Percentiles rank a stretch among this genome's conserved stretches.
Evolutionary conservation across 768 basidiomycete species (phyloP).

Genomic region (Agrocybe chaxingu): DNA sequence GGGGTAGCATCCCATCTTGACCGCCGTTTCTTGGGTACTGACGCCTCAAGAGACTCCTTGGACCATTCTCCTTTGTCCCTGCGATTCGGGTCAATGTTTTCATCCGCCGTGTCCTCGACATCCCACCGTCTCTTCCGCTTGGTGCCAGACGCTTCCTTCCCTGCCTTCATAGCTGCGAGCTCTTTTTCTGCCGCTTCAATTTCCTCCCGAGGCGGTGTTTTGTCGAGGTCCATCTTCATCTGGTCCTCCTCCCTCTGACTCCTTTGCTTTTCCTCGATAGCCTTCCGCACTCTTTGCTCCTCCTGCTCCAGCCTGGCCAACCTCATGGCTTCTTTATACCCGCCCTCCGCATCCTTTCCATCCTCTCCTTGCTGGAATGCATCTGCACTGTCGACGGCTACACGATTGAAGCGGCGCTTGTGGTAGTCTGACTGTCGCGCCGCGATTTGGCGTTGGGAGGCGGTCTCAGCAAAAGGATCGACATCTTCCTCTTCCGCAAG

Average conservation of each 20-base stretch:
- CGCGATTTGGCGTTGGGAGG: constrained; percentile 90
- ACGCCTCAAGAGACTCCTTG: constrained; percentile 68
- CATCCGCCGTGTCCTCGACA: constrained; percentile 56
- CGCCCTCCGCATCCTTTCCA: constrained; percentile 72
- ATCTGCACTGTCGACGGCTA: constrained; percentile 77
- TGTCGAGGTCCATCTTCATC: constrained; percentile 86
- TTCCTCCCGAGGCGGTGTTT: constrained; percentile 84
- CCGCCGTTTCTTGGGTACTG: constrained; percentile 85
- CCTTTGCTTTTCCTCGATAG: constrained; percentile 88
- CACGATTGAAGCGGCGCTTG: constrained; percentile 83
- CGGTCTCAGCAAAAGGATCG: constrained; percentile 91
- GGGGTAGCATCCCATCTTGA: constrained; percentile 97
- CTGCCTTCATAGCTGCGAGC: constrained; percentile 45
- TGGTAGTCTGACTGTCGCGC: constrained; percentile 94
- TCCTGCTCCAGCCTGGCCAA: constrained; percentile 89
- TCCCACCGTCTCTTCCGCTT: constrained; percentile 87
- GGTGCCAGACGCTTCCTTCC: constrained; percentile 41
- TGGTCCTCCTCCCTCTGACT: constrained; percentile 68
- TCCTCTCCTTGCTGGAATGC: constrained; percentile 70
- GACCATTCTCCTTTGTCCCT: constrained; percentile 67
- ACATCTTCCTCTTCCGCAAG: constrained; percentile 92
- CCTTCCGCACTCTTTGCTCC: constrained; percentile 76
- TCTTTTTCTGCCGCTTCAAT: constrained; percentile 71
- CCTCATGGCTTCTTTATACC: constrained; percentile 97
- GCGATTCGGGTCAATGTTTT: constrained; percentile 63